phyloP scores from a whole-genome alignment of 257 asterid genomes.

The Solanum boliviense region DNA sequence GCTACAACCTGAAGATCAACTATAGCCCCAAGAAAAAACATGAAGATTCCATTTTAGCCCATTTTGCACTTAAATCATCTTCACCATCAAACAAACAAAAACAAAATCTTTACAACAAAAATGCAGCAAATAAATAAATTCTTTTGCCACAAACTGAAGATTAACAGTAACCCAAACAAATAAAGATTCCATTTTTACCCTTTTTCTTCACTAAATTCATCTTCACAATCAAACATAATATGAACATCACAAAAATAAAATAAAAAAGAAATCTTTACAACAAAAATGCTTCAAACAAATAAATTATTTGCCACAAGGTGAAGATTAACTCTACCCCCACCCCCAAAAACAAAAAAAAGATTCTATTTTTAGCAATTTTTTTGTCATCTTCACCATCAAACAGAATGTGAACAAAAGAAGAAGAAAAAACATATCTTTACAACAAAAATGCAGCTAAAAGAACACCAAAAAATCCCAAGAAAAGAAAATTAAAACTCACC shows the following conservation, averaged over 20 bases:
- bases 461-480: not conserved
- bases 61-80: not conserved
- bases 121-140: not conserved
- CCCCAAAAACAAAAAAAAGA: not conserved
- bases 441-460: not conserved
- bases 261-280: not conserved
- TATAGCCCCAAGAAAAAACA: not conserved
- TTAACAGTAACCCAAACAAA: not conserved
- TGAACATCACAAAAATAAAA: not conserved
- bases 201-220: not conserved
- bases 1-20: not conserved
- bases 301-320: not conserved
- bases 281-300: not conserved
- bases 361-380: not conserved
- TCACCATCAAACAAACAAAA: not conserved
- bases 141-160: not conserved
- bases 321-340: not conserved
- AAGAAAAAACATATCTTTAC: not conserved
- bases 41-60: not conserved
- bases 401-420: not conserved
- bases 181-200: not conserved
- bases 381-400: not conserved
- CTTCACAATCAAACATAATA: not conserved
- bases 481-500: constrained; percentile 3
- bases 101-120: not conserved